Evolutionary conservation across 1,284 basidiomycete species (phyloP).

Genomic region (Cystobasidium sp.): DNA sequence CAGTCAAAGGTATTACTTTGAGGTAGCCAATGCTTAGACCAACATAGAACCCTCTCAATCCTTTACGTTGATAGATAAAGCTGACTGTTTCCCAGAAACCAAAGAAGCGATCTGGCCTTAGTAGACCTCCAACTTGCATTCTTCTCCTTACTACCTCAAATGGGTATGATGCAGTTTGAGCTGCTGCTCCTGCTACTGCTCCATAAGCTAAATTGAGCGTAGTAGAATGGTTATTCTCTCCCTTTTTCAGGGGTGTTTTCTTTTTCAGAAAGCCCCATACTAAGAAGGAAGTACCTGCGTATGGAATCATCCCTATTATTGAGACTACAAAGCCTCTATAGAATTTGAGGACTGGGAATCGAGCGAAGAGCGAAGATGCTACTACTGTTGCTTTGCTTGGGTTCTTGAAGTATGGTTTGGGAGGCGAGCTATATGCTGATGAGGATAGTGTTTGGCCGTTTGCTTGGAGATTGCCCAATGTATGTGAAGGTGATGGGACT

Average conservation of each 20-base stretch:
- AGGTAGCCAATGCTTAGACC: constrained; percentile 91
- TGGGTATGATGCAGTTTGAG: constrained; percentile 92
- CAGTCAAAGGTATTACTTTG: constrained; percentile 97
- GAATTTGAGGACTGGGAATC: constrained; percentile 79
- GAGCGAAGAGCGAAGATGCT: constrained; percentile 53
- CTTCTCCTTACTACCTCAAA: constrained; percentile 91
- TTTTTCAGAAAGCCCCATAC: constrained; percentile 83
- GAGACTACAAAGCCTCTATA: constrained; percentile 95
- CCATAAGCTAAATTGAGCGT: constrained; percentile 72
- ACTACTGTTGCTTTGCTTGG: constrained; percentile 53
- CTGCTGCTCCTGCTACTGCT: constrained; percentile 84
- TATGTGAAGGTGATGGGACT: constrained; percentile 45
- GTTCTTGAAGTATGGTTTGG: constrained; percentile 59
- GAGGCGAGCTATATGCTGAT: constrained; percentile 45
- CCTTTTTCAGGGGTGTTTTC: constrained; percentile 52
- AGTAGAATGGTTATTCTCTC: constrained; percentile 57
- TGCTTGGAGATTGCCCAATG: constrained; percentile 37
- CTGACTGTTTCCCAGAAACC: constrained; percentile 76
- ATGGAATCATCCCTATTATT: constrained; percentile 90
- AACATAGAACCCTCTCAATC: constrained; percentile 89
- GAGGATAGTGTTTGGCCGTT: constrained; percentile 21
- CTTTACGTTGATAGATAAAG: constrained; percentile 70
- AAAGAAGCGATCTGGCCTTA: constrained; percentile 71
- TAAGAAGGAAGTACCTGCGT: constrained; percentile 94
- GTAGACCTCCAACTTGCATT: constrained; percentile 94